These are phyloP conservation scores for Vitis rotundifolia DNA, from an alignment of 164 flowering plant species.

Conservation along the genomic window DNA sequence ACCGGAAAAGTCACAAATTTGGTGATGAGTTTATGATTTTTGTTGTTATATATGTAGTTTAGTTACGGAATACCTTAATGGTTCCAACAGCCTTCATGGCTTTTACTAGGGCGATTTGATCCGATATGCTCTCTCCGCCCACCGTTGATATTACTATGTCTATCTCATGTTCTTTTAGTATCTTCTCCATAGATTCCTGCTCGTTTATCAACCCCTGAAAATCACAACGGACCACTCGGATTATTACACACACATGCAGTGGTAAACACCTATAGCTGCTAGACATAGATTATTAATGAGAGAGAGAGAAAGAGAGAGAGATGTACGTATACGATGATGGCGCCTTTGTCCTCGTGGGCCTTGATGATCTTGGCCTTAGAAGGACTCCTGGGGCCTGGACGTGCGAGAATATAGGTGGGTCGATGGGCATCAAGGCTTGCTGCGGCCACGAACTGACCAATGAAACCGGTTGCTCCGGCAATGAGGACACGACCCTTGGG, in stretches of 20 bases:
- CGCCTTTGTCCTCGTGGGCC: slow-evolving; percentile 51
- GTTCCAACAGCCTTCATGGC: slow-evolving; percentile 60
- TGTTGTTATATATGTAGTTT: too few species aligned
- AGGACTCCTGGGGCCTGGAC: slow-evolving; percentile 15
- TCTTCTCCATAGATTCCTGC: slow-evolving; percentile 41
- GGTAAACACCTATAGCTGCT: not conserved
- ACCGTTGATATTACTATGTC: slow-evolving; percentile 69
- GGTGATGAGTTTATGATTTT: too few species aligned
- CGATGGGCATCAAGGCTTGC: slow-evolving; percentile 48
- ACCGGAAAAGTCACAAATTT: not conserved
- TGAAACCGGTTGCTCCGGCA: slow-evolving; percentile 60
- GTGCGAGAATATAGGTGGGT: slow-evolving; percentile 46
- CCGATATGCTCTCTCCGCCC: slow-evolving; percentile 45
- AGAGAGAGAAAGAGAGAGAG: not conserved
- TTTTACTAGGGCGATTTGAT: slow-evolving; percentile 45
- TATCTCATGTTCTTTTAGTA: slow-evolving; percentile 41
- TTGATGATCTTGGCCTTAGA: slow-evolving; percentile 37
- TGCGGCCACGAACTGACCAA: slow-evolving; percentile 56
- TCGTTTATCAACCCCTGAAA: slow-evolving; percentile 52
- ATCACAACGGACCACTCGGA: not conserved
- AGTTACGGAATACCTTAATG: slow-evolving; percentile 42
- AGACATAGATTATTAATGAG: too few species aligned
- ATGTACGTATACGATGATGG: slow-evolving; percentile 38
- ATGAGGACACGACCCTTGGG: slow-evolving; percentile 32
- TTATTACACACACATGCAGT: not conserved